Percentiles rank a stretch among this genome's conserved stretches.
Conservation (phyloP, 2,329 filamentous ascomycete genomes). For the Alternaria infectoria region DNA sequence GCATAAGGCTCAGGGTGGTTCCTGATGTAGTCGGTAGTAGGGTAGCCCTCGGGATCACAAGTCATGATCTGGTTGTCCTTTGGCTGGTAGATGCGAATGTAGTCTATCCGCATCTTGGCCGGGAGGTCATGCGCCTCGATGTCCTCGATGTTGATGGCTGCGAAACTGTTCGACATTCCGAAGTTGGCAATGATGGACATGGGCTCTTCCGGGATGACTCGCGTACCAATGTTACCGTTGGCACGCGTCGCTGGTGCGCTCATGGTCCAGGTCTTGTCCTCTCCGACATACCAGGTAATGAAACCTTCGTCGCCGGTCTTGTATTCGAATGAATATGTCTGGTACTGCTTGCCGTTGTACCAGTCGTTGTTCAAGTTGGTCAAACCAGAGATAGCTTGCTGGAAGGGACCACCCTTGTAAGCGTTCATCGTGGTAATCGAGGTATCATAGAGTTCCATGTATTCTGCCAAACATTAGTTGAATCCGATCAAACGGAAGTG, state of each 20-base stretch:
- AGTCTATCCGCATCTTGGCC: conserved; percentile 71
- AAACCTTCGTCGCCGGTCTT: conserved; percentile 63
- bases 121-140: conserved; percentile 60
- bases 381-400: conserved; percentile 62
- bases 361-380: conserved; percentile 64
- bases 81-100: conserved; percentile 74
- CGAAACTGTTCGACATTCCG: conserved; percentile 72
- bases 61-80: conserved; percentile 64
- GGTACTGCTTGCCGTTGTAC: conserved; percentile 62
- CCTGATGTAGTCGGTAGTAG: conserved; percentile 71
- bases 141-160: conserved; percentile 64
- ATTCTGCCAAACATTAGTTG: conserved; percentile 54
- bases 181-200: conserved; percentile 72
- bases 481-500: neutral
- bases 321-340: conserved; percentile 65
- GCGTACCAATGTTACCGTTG: conserved; percentile 73
- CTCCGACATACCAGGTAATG: conserved; percentile 73
- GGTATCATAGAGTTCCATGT: conserved; percentile 68
- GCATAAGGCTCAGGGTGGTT: conserved; percentile 66
- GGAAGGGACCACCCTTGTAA: conserved; percentile 62
- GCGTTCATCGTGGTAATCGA: conserved; percentile 59
- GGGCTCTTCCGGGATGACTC: conserved; percentile 70
- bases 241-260: conserved; percentile 65
- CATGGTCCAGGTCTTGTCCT: conserved; percentile 69
- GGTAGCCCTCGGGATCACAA: conserved; percentile 71